phyloP scores from a whole-genome alignment of 768 basidiomycete species.

The Termitomyces sp. region DNA sequence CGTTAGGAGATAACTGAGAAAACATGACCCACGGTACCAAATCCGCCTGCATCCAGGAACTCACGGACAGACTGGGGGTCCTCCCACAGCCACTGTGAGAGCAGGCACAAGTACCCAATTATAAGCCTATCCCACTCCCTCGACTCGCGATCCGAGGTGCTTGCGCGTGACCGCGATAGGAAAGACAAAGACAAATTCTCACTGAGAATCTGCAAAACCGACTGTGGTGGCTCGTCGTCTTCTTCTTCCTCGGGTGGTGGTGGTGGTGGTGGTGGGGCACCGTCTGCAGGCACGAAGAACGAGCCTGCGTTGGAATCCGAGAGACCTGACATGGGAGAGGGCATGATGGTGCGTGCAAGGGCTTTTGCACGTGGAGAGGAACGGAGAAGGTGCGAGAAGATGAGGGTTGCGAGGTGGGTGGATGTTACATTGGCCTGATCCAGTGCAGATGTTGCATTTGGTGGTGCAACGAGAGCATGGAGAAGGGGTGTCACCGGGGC shows the following conservation, averaged over 20 bases:
- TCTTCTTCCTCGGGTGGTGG: slow-evolving; percentile 39
- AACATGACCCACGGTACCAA: slow-evolving; percentile 72
- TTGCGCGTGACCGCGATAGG: slow-evolving; percentile 66
- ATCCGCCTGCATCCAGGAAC: slow-evolving; percentile 85
- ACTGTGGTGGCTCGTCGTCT: slow-evolving; percentile 64
- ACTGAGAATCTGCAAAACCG: slow-evolving; percentile 77
- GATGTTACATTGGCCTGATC: slow-evolving; percentile 55
- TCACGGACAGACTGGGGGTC: slow-evolving; percentile 84
- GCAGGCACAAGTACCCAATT: slow-evolving; percentile 77
- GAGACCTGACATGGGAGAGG: slow-evolving; percentile 34
- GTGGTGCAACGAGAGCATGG: slow-evolving; percentile 61
- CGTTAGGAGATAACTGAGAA: not conserved
- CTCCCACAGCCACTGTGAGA: slow-evolving; percentile 97
- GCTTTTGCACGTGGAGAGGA: slow-evolving; percentile 62
- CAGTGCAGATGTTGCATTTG: slow-evolving; percentile 47
- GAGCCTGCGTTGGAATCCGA: slow-evolving; percentile 25
- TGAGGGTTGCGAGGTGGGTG: slow-evolving; percentile 69
- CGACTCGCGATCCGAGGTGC: slow-evolving; percentile 65
- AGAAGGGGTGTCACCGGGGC: slow-evolving; percentile 64
- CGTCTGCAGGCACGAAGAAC: slow-evolving; percentile 81
- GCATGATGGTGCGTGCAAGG: slow-evolving; percentile 61
- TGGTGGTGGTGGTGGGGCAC: slow-evolving; percentile 31
- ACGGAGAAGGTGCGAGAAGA: slow-evolving; percentile 78
- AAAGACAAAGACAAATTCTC: slow-evolving; percentile 90
- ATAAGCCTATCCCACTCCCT: slow-evolving; percentile 91